phyloP scores from a whole-genome alignment of 2,329 filamentous ascomycete species.

The Ustulina deusta region DNA sequence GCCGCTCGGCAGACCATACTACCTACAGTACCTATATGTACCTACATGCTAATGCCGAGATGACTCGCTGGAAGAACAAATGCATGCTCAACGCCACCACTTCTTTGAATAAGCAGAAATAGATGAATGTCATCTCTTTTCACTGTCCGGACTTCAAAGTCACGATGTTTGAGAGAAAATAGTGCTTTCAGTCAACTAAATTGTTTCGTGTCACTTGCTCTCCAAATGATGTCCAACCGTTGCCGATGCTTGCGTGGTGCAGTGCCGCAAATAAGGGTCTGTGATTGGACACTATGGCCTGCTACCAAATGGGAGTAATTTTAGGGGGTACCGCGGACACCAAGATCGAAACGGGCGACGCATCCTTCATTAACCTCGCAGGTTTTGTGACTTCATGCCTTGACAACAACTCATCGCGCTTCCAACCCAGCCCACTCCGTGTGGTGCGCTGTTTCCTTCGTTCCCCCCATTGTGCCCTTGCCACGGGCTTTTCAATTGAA shows the following conservation, averaged over 20 bases:
- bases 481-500: conserved; percentile 22
- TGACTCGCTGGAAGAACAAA: neutral
- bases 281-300: conserved; percentile 34
- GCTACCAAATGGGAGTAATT: conserved; percentile 34
- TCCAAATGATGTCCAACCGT: conserved; percentile 9
- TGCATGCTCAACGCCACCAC: conserved; percentile 16
- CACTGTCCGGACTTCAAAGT: neutral
- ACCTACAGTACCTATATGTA: neutral
- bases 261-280: conserved; percentile 13
- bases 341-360: conserved; percentile 26
- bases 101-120: conserved; percentile 7
- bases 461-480: conserved; percentile 35
- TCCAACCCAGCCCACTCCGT: conserved; percentile 38
- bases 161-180: neutral
- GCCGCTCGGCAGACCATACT: no score
- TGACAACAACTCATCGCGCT: conserved; percentile 33
- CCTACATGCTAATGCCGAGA: neutral
- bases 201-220: neutral
- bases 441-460: conserved; percentile 50
- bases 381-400: conserved; percentile 34
- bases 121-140: neutral
- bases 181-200: conserved; percentile 9
- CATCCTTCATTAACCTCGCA: conserved; percentile 17
- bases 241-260: conserved; percentile 24
- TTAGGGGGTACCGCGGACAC: conserved; percentile 26